Evolutionary conservation across 192 early-diverging fungal genomes (phyloP).

Genomic region (Coemansia sp.): DNA sequence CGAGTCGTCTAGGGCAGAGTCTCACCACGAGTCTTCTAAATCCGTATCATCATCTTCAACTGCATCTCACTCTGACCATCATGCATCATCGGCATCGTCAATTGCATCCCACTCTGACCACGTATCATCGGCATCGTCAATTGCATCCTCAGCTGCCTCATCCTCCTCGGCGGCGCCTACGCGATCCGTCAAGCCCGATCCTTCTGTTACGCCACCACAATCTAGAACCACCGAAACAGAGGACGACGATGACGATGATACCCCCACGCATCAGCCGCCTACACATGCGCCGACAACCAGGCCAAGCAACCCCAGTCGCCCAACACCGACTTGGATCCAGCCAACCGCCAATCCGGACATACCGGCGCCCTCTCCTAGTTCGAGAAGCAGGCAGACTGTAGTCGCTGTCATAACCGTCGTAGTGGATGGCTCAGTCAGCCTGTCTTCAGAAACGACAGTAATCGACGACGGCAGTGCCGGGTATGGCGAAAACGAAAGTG

Average conservation of each 20-base stretch:
- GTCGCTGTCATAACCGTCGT: conserved; percentile 38
- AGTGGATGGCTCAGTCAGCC: conserved; percentile 28
- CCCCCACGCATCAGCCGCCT: background rate
- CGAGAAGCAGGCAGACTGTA: conserved; percentile 32
- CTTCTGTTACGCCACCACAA: background rate
- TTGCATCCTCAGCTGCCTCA: background rate
- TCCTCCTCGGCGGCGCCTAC: background rate
- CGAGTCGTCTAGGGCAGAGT: conserved; percentile 1
- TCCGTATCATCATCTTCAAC: background rate
- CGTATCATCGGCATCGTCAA: background rate
- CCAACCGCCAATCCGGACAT: background rate
- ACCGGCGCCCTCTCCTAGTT: background rate
- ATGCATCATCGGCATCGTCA: background rate
- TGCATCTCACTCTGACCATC: conserved; percentile 3
- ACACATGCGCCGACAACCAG: conserved; percentile 2
- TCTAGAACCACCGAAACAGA: background rate
- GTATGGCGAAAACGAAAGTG: background rate
- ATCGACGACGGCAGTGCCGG: conserved; percentile 16
- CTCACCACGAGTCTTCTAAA: background rate
- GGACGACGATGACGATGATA: background rate
- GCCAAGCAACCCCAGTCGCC: conserved; percentile 7
- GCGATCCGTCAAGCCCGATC: background rate
- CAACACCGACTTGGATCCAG: background rate
- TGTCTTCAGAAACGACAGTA: conserved; percentile 33
- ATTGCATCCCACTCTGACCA: background rate